These are phyloP conservation scores for Hymenoscyphus repandus DNA, from an alignment of 2,329 filamentous ascomycete species.

Conservation along the genomic window DNA sequence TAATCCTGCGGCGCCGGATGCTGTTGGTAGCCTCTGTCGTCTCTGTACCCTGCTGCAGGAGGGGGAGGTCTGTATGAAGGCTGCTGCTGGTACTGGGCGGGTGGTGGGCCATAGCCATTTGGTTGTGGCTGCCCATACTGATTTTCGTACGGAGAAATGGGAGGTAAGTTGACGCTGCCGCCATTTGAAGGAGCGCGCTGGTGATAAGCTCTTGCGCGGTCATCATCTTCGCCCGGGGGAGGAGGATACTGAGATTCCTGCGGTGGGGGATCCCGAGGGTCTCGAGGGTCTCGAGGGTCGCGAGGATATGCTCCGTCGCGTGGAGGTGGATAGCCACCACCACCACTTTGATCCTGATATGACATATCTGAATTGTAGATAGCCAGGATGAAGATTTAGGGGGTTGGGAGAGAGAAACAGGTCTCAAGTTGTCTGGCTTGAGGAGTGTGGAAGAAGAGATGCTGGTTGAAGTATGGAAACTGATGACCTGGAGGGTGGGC, in stretches of 20 bases:
- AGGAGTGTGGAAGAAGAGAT: too few species aligned
- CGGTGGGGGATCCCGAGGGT: neutral
- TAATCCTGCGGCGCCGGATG: neutral
- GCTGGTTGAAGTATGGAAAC: too few species aligned
- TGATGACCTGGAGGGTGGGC: too few species aligned
- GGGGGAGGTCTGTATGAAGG: too few species aligned
- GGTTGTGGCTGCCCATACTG: constrained; percentile 19
- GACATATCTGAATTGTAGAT: constrained; percentile 29
- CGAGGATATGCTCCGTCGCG: constrained; percentile 3
- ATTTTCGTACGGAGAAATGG: constrained; percentile 29
- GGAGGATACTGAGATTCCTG: constrained; percentile 20
- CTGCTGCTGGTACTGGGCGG: constrained; percentile 20
- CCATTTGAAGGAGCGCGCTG: constrained; percentile 19
- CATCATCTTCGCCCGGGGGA: constrained; percentile 31
- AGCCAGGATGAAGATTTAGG: constrained; percentile 24
- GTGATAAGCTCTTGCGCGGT: constrained; percentile 28
- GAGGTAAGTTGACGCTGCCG: constrained; percentile 27
- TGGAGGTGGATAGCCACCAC: constrained; percentile 24
- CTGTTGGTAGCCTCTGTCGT: constrained; percentile 16
- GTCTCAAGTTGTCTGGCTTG: too few species aligned
- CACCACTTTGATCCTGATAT: constrained; percentile 28
- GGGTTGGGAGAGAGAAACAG: neutral
- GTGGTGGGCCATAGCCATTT: constrained; percentile 24
- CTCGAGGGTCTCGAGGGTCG: neutral
- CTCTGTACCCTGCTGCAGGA: constrained; percentile 21